A percentile compares a stretch with the other conserved stretches of the same genome.
phyloP scores from a whole-genome alignment of 106 monocot genomes.

The Ottelia alismoides region DNA sequence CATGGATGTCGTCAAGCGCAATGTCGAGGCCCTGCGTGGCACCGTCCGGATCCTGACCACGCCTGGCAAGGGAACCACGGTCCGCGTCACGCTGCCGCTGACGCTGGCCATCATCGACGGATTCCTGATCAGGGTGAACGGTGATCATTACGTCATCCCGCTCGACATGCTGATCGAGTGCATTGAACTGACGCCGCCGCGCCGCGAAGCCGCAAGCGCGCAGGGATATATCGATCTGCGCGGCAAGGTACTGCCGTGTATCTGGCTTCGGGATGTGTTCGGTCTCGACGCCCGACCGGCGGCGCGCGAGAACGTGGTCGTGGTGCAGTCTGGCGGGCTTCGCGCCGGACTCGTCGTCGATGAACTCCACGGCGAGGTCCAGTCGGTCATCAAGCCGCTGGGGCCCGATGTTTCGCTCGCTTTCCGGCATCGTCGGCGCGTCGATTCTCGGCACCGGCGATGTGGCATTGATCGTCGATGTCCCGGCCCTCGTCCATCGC shows the following conservation, averaged over 20 bases:
- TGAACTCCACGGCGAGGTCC: background rate
- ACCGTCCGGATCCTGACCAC: too few species aligned
- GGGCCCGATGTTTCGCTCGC: too few species aligned
- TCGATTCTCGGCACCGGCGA: background rate
- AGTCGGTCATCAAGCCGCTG: background rate
- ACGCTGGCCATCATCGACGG: background rate
- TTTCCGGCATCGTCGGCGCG: background rate
- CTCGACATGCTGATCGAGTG: background rate
- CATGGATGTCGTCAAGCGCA: background rate
- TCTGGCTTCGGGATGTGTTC: background rate
- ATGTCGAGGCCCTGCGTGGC: too few species aligned
- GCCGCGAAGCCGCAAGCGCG: background rate
- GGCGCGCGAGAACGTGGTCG: background rate
- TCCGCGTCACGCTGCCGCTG: background rate
- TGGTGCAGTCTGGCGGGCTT: background rate
- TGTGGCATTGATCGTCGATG: background rate
- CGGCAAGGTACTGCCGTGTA: too few species aligned
- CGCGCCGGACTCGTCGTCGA: background rate
- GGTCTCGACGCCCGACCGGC: background rate
- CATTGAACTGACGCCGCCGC: background rate
- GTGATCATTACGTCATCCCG: background rate
- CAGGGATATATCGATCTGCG: background rate
- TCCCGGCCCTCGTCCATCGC: background rate
- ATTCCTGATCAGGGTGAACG: background rate
- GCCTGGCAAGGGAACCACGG: too few species aligned